These are phyloP conservation scores for Cystobasidium onofrii DNA, from an alignment of 768 basidiomycete genomes.

Conservation along the genomic window DNA sequence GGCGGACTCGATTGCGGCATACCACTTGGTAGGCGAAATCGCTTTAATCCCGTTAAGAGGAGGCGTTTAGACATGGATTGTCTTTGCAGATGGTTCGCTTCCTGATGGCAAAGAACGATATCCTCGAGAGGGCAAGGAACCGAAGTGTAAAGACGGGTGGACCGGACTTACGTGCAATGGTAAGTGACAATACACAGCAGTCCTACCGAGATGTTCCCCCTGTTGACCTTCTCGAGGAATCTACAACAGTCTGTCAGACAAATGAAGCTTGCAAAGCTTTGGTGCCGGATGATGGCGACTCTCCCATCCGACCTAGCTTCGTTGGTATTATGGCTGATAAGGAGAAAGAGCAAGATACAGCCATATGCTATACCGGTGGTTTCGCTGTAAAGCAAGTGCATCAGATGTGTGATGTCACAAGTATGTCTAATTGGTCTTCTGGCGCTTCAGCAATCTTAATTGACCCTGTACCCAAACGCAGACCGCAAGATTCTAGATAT, in stretches of 20 bases:
- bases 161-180: conserved; percentile 95
- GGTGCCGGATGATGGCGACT: conserved; percentile 48
- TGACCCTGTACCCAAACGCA: conserved; percentile 44
- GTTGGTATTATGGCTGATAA: conserved; percentile 37
- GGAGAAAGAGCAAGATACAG: conserved; percentile 52
- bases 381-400: conserved; percentile 89
- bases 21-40: conserved; percentile 59
- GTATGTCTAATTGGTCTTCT: conserved; percentile 48
- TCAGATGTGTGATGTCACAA: conserved; percentile 97
- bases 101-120: conserved; percentile 79
- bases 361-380: conserved; percentile 91
- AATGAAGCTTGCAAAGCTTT: conserved; percentile 73
- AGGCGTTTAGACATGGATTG: no score
- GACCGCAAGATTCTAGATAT: conserved; percentile 90
- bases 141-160: conserved; percentile 92
- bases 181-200: conserved; percentile 45
- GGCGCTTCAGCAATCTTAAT: not conserved
- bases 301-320: conserved; percentile 43
- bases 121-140: conserved; percentile 64
- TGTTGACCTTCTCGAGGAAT: no score
- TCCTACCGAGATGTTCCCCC: not conserved
- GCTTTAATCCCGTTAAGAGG: no score
- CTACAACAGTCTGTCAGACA: conserved; percentile 69
- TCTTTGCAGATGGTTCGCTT: conserved; percentile 57
- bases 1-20: conserved; percentile 89